Conservation (phyloP, 2,329 filamentous ascomycete genomes). For the Colletotrichum chrysophilum region DNA sequence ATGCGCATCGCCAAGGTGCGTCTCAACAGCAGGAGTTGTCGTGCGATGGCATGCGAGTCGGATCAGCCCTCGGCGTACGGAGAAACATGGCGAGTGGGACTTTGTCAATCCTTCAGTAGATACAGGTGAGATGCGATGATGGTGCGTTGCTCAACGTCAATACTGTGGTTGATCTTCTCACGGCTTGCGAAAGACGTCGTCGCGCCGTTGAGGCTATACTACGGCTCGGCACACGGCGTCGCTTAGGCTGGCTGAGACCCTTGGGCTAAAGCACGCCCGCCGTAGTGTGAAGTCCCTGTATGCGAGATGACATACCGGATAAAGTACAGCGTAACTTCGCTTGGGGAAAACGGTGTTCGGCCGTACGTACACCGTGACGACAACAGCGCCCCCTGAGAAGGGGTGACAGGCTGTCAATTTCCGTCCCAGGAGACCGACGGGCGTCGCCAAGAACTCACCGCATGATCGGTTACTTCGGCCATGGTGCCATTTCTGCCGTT, state of each 20-base stretch:
- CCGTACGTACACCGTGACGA: background rate
- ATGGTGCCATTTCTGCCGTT: background rate
- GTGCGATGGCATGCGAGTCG: background rate
- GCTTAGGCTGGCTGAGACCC: background rate
- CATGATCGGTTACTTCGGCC: background rate
- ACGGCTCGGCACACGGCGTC: background rate
- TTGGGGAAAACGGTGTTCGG: background rate
- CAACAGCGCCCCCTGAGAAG: background rate
- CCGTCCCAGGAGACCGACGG: background rate
- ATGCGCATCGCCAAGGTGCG: background rate
- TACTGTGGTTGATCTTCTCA: background rate
- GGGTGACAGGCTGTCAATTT: background rate
- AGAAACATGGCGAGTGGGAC: background rate
- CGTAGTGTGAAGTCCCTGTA: background rate
- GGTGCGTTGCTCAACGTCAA: background rate
- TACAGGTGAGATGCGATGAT: background rate
- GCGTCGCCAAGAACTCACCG: background rate
- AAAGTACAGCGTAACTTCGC: background rate
- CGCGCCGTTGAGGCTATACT: background rate
- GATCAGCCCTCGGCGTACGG: background rate
- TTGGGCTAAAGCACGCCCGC: background rate
- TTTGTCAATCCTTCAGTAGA: background rate
- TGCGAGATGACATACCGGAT: background rate
- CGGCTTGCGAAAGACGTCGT: background rate
- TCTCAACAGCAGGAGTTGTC: background rate